Percentiles rank a stretch among this genome's conserved stretches.
Evolutionary conservation across 768 basidiomycete species (phyloP).

Genomic region (Leccinum rimulosum): DNA sequence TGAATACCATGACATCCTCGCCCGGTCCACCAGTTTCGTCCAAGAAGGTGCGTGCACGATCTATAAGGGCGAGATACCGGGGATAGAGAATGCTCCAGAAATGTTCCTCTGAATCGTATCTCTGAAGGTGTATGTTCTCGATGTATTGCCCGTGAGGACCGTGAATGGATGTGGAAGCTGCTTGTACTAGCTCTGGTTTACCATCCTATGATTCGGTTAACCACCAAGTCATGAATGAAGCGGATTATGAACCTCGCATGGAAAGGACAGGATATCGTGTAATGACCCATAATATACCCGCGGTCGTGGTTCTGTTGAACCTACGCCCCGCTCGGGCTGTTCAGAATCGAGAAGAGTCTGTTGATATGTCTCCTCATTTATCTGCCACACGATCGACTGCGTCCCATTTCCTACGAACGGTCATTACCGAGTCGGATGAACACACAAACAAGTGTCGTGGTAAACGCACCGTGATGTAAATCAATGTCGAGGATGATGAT

Average conservation of each 20-base stretch:
- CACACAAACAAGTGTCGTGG: not conserved
- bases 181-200: constrained; percentile 71
- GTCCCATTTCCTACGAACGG: constrained; percentile 78
- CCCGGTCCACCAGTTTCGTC: constrained; percentile 60
- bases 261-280: constrained; percentile 92
- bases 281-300: constrained; percentile 86
- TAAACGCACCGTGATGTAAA: constrained; percentile 27
- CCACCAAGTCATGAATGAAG: not conserved
- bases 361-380: constrained; percentile 84
- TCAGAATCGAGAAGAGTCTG: constrained; percentile 55
- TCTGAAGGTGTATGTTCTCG: constrained; percentile 30
- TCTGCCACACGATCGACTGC: constrained; percentile 86
- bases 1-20: constrained; percentile 76
- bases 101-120: constrained; percentile 12
- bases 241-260: constrained; percentile 67
- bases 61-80: constrained; percentile 55
- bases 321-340: constrained; percentile 22
- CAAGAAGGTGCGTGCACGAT: constrained; percentile 69
- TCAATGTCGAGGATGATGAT: constrained; percentile 88
- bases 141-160: constrained; percentile 18
- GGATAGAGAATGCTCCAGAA: constrained; percentile 54
- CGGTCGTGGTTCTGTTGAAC: constrained; percentile 41
- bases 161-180: constrained; percentile 56
- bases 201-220: constrained; percentile 61
- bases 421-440: not conserved